These are phyloP conservation scores for Talaromyces sp. DNA, from an alignment of 2,329 filamentous ascomycete genomes.

Conservation along the genomic window DNA sequence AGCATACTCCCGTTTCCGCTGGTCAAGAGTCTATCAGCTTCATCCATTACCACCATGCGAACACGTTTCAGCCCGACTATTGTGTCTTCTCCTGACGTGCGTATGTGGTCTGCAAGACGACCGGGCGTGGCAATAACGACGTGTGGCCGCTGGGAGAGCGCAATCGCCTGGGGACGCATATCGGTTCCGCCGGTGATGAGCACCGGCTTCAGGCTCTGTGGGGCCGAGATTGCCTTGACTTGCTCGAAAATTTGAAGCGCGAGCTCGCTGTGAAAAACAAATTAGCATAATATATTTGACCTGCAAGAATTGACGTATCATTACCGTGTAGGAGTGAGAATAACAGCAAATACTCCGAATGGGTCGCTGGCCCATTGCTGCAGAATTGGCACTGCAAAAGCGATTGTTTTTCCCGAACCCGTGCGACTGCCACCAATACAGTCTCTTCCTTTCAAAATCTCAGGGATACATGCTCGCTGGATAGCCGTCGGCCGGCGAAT, in stretches of 20 bases:
- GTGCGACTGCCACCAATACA: conserved; percentile 93
- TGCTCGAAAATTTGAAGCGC: conserved; percentile 96
- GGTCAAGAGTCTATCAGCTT: conserved; percentile 82
- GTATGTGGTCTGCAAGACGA: conserved; percentile 86
- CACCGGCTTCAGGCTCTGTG: conserved; percentile 78
- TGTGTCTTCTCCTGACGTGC: conserved; percentile 85
- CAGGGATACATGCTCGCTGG: conserved; percentile 86
- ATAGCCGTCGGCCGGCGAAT: conserved; percentile 88
- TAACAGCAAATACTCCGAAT: conserved; percentile 79
- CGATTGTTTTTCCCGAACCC: conserved; percentile 94
- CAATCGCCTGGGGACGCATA: conserved; percentile 85
- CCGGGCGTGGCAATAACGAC: conserved; percentile 93
- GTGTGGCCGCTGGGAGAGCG: conserved; percentile 74
- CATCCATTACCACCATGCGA: conserved; percentile 84
- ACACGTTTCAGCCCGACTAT: conserved; percentile 73
- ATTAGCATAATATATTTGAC: conserved; percentile 2
- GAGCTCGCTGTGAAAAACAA: conserved; percentile 57
- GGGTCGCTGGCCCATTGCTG: conserved; percentile 93
- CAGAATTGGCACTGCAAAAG: conserved; percentile 89
- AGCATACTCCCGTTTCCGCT: conserved; percentile 78
- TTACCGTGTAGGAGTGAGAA: conserved; percentile 79
- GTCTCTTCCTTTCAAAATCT: conserved; percentile 84
- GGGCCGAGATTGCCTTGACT: conserved; percentile 83
- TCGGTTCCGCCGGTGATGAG: conserved; percentile 91
- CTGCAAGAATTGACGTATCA: conserved; percentile 6